phyloP scores from a whole-genome alignment of 225 moss, liverwort and hornwort species.

The Physcomitrium patens region DNA sequence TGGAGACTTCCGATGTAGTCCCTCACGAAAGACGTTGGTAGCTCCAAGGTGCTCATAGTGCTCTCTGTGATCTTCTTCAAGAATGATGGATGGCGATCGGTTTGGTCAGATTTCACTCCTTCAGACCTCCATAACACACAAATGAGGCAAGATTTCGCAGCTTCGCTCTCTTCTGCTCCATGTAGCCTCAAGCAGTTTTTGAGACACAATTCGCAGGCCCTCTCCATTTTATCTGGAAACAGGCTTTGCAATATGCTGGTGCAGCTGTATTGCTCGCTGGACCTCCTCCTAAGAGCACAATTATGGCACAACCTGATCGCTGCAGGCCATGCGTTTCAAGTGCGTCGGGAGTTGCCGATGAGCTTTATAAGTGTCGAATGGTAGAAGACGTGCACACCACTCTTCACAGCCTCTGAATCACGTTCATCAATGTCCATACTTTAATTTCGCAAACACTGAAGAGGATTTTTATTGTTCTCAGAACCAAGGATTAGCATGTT shows the following conservation, averaged over 20 bases:
- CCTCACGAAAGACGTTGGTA: slow-evolving; percentile 45
- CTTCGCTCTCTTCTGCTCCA: slow-evolving; percentile 33
- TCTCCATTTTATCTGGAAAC: slow-evolving; percentile 4
- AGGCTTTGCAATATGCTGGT: slow-evolving; percentile 19
- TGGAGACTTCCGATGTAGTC: slow-evolving; percentile 32
- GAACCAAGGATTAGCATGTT: too few species aligned
- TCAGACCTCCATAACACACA: slow-evolving; percentile 25
- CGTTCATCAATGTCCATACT: too few species aligned
- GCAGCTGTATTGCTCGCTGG: slow-evolving; percentile 4
- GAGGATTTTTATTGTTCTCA: not conserved
- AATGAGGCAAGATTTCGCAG: slow-evolving; percentile 18
- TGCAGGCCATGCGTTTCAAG: slow-evolving; percentile 4
- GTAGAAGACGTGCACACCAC: not conserved
- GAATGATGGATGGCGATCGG: slow-evolving; percentile 40
- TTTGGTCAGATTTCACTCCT: slow-evolving; percentile 13
- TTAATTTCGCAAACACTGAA: slow-evolving; percentile 4
- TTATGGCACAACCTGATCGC: slow-evolving; percentile 19
- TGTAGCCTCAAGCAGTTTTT: slow-evolving; percentile 46
- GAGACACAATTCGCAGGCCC: slow-evolving; percentile 29
- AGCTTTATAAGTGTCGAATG: slow-evolving; percentile 15
- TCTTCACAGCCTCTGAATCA: not conserved
- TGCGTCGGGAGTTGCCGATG: slow-evolving; percentile 8
- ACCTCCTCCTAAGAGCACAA: slow-evolving; percentile 10
- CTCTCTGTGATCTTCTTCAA: slow-evolving; percentile 44
- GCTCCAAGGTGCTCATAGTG: slow-evolving; percentile 37